Conservation (phyloP, 2,329 filamentous ascomycete genomes). For the Calycina marina region DNA sequence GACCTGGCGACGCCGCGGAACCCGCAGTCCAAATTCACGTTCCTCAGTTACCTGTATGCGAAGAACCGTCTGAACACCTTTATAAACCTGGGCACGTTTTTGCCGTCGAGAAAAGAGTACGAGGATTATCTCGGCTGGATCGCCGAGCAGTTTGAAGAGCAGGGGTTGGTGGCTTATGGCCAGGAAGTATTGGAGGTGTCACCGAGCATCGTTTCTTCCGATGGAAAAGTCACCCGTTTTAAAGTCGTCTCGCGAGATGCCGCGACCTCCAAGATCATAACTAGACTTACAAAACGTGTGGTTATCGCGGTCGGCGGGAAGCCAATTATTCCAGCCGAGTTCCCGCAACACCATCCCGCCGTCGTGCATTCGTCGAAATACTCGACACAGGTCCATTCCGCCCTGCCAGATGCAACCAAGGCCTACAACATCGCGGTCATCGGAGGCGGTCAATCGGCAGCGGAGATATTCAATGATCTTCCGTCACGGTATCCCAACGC, state of each 20-base stretch:
- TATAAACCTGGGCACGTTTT: conserved; percentile 77
- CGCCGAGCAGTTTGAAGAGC: conserved; percentile 56
- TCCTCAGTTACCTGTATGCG: conserved; percentile 81
- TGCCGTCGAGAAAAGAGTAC: conserved; percentile 75
- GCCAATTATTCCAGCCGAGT: conserved; percentile 52
- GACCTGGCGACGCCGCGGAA: conserved; percentile 82
- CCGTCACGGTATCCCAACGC: conserved; percentile 68
- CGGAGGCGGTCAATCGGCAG: conserved; percentile 77
- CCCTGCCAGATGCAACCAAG: conserved; percentile 32
- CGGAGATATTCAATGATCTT: conserved; percentile 84
- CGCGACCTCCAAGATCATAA: conserved; percentile 25
- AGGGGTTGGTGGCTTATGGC: conserved; percentile 49
- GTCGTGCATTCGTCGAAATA: conserved; percentile 84
- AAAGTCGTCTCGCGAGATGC: conserved; percentile 1
- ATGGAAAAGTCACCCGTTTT: conserved; percentile 4
- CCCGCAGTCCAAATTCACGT: conserved; percentile 82
- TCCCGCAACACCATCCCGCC: conserved; percentile 52
- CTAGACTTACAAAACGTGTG: conserved; percentile 26
- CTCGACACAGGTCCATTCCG: conserved; percentile 42
- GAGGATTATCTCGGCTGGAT: conserved; percentile 95
- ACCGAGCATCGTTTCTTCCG: conserved; percentile 16
- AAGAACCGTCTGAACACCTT: conserved; percentile 74
- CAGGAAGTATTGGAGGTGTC: conserved; percentile 32
- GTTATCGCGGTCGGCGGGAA: conserved; percentile 51
- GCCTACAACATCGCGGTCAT: conserved; percentile 54